phyloP scores from a whole-genome alignment of 257 asterid species.

The Verbascum thapsus region DNA sequence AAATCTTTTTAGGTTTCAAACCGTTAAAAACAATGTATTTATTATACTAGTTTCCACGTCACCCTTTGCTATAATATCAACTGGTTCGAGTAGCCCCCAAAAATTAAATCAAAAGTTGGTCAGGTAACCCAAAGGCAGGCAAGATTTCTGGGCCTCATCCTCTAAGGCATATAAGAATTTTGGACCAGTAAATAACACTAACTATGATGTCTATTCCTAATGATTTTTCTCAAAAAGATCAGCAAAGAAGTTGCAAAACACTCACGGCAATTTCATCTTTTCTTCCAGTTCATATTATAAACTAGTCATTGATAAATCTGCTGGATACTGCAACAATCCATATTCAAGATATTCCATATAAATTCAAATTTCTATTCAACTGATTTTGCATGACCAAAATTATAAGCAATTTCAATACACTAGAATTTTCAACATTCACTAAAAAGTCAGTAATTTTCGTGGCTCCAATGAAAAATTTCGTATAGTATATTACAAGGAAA shows the following conservation, averaged over 20 bases:
- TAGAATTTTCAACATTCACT: too few species aligned
- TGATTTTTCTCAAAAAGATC: slow-evolving; percentile 7
- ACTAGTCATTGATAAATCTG: neutral
- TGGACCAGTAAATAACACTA: slow-evolving; percentile 1
- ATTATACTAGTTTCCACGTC: slow-evolving; percentile 4
- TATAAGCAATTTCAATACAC: slow-evolving; percentile 6
- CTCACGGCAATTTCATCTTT: slow-evolving; percentile 5
- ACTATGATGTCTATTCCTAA: neutral
- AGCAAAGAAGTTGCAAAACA: neutral
- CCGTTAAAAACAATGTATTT: neutral
- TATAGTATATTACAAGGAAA: neutral
- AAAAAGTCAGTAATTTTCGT: neutral
- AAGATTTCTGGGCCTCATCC: neutral
- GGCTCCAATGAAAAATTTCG: neutral
- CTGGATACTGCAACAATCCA: neutral
- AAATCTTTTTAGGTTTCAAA: neutral
- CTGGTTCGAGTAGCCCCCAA: neutral
- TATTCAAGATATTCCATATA: neutral
- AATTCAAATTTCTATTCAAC: neutral
- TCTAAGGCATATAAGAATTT: slow-evolving; percentile 7
- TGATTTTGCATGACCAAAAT: neutral
- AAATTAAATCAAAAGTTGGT: neutral
- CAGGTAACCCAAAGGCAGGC: slow-evolving; percentile 13
- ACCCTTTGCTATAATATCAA: neutral
- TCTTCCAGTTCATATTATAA: slow-evolving; percentile 13